These are phyloP conservation scores for Phlebiopsis flavidoalba DNA, from an alignment of 768 basidiomycete species.

Conservation along the genomic window DNA sequence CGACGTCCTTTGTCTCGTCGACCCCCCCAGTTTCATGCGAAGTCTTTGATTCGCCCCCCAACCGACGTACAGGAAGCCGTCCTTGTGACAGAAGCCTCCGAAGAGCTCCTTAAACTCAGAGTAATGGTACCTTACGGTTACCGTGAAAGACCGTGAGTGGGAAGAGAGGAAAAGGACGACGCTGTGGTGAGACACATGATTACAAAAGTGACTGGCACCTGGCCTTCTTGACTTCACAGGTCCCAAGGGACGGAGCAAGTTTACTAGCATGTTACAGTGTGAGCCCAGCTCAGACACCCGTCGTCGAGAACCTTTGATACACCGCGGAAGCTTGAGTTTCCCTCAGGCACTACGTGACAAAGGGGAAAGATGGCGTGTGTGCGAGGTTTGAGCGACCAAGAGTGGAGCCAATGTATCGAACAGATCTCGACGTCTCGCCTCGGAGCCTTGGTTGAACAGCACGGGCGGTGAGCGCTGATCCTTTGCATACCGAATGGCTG, in stretches of 20 bases:
- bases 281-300: constrained; percentile 92
- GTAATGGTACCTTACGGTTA: constrained; percentile 94
- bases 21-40: constrained; percentile 92
- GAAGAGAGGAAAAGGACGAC: constrained; percentile 96
- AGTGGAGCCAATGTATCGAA: constrained; percentile 97
- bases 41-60: constrained; percentile 97
- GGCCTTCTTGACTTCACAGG: constrained; percentile 98
- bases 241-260: constrained; percentile 91
- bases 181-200: constrained; percentile 97
- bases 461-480: constrained; percentile 95
- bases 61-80: constrained; percentile 89
- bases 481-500: constrained; percentile 92
- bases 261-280: constrained; percentile 99
- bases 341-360: constrained; percentile 97
- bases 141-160: constrained; percentile 98
- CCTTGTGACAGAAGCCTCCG: constrained; percentile 91
- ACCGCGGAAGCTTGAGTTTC: too few relatives aligned
- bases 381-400: constrained; percentile 95
- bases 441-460: constrained; percentile 98
- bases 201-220: constrained; percentile 87
- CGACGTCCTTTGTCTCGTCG: constrained; percentile 97
- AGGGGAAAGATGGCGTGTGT: constrained; percentile 98
- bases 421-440: constrained; percentile 95
- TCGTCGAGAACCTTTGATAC: constrained; percentile 99
- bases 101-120: constrained; percentile 97